phyloP scores from a whole-genome alignment of 2,329 filamentous ascomycete species.

The Phaeosphaeria sp. region DNA sequence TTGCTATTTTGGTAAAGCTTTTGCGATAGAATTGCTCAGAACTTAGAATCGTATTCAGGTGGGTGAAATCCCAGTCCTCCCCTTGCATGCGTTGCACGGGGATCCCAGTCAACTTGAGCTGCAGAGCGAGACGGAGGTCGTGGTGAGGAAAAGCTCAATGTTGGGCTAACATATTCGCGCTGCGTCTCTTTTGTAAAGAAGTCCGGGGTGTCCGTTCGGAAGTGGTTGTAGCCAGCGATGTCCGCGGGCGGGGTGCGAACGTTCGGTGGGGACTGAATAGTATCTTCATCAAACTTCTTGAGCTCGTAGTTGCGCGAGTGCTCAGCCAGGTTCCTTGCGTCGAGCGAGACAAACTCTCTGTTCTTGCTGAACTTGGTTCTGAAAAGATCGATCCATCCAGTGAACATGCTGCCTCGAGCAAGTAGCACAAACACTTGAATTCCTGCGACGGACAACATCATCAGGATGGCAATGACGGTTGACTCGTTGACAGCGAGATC shows the following conservation, averaged over 20 bases:
- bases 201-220: conserved; percentile 40
- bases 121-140: conserved; percentile 41
- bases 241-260: conserved; percentile 23
- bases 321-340: conserved; percentile 62
- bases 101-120: conserved; percentile 44
- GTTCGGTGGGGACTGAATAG: conserved; percentile 33
- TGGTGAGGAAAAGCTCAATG: conserved; percentile 51
- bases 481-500: conserved; percentile 73
- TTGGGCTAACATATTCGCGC: conserved; percentile 48
- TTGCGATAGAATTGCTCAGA: conserved; percentile 28
- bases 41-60: conserved; percentile 36
- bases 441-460: conserved; percentile 82
- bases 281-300: conserved; percentile 34
- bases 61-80: conserved; percentile 50
- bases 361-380: conserved; percentile 58
- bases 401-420: conserved; percentile 82
- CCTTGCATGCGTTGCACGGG: conserved; percentile 45
- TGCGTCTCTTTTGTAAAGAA: conserved; percentile 46
- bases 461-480: conserved; percentile 79
- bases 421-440: conserved; percentile 85
- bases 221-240: conserved; percentile 26
- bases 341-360: conserved; percentile 87
- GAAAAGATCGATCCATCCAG: conserved; percentile 77
- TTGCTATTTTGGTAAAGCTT: conserved; percentile 5
- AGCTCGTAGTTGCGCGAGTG: conserved; percentile 45